These are phyloP conservation scores for Epicoccum sorghinum DNA, from an alignment of 2,329 filamentous ascomycete genomes.

Conservation along the genomic window DNA sequence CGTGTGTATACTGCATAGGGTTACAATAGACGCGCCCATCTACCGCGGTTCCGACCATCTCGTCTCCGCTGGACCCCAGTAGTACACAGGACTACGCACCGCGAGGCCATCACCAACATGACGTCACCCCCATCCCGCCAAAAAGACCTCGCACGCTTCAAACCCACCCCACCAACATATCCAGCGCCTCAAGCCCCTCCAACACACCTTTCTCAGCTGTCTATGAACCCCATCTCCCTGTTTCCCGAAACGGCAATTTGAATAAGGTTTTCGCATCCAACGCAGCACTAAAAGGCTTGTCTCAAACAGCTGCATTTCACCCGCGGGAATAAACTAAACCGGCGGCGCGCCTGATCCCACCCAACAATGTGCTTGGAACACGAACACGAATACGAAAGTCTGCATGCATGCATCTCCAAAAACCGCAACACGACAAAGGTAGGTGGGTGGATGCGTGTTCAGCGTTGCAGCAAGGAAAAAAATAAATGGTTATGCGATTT, in stretches of 20 bases:
- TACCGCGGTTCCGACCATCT: no score
- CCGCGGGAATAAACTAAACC: slow-evolving; percentile 2
- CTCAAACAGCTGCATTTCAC: slow-evolving; percentile 10
- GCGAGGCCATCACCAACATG: no score
- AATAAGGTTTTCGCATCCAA: slow-evolving; percentile 40
- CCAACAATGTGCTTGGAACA: neutral
- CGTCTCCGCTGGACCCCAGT: no score
- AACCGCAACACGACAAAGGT: neutral
- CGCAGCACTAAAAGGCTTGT: slow-evolving; percentile 45
- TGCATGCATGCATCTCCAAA: neutral
- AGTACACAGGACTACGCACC: no score
- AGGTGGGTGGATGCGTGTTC: no score
- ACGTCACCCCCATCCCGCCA: neutral
- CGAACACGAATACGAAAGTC: no score
- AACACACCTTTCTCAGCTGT: no score
- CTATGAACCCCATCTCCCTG: neutral
- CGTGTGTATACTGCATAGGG: no score
- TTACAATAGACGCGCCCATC: no score
- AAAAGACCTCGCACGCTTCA: neutral
- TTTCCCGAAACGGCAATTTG: slow-evolving; percentile 22
- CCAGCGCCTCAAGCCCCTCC: no score
- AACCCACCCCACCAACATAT: neutral
- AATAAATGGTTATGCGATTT: neutral
- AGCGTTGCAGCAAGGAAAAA: no score
- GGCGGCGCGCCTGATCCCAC: neutral